Evolutionary conservation across 2,329 filamentous ascomycete genomes (phyloP).

Genomic region (Dactylellina haptotyla): DNA sequence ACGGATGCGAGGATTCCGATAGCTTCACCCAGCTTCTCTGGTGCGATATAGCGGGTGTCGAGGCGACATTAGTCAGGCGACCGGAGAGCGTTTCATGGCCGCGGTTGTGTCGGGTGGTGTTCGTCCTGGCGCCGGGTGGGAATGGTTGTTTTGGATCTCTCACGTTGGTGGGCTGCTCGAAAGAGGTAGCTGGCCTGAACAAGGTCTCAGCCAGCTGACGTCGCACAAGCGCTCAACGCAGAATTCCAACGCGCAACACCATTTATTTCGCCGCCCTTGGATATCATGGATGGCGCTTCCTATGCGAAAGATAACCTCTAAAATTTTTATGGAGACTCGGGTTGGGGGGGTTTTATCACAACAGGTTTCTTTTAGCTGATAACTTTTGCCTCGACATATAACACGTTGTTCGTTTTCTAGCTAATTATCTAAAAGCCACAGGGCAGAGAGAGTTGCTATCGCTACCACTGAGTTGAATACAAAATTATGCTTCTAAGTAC

Average conservation of each 20-base stretch:
- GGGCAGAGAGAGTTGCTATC: too few relatives aligned
- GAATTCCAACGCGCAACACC: conserved; percentile 36
- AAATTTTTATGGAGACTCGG: too few relatives aligned
- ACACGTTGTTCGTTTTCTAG: too few relatives aligned
- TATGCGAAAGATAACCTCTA: too few relatives aligned
- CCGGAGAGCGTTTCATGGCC: conserved; percentile 31
- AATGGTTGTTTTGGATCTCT: background rate
- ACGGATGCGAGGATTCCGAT: conserved; percentile 1
- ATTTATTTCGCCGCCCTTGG: too few relatives aligned
- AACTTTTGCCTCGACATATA: too few relatives aligned
- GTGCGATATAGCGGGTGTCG: conserved; percentile 19
- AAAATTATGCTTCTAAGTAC: too few relatives aligned
- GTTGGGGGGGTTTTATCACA: too few relatives aligned
- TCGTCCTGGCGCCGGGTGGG: background rate
- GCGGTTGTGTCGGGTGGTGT: background rate
- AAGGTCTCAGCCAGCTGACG: conserved; percentile 39
- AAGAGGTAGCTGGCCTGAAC: conserved; percentile 50
- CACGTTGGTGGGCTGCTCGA: conserved; percentile 20
- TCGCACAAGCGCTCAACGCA: conserved; percentile 29
- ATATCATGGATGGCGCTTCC: too few relatives aligned
- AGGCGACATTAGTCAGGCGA: conserved; percentile 48
- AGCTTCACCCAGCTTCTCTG: conserved; percentile 43
- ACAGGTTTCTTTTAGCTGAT: too few relatives aligned
- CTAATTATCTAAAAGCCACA: too few relatives aligned
- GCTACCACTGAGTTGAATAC: too few relatives aligned